Percentiles rank a stretch among this genome's conserved stretches.
Conservation (phyloP, 768 basidiomycete species). For the Tricholoma matsutake region DNA sequence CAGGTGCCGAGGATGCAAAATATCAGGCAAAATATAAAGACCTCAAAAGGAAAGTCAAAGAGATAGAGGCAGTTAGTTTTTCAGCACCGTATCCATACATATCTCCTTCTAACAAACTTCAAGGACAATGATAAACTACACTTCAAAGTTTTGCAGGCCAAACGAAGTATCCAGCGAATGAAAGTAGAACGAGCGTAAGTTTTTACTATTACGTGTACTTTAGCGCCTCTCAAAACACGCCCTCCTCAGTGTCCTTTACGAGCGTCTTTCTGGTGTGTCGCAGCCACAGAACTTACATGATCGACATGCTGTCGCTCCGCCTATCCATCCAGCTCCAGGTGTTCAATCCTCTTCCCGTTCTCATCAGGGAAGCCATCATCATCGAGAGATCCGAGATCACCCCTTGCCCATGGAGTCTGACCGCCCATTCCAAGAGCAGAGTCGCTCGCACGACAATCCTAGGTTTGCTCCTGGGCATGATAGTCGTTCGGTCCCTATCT, state of each 20-base stretch:
- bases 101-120: constrained; percentile 15
- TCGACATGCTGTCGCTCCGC: constrained; percentile 31
- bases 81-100: constrained; percentile 7
- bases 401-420: constrained; percentile 43
- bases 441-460: constrained; percentile 44
- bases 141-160: constrained; percentile 75
- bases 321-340: constrained; percentile 31
- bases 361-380: constrained; percentile 29
- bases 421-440: constrained; percentile 46
- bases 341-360: constrained; percentile 33
- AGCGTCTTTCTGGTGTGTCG: constrained; percentile 63
- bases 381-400: constrained; percentile 39
- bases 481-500: constrained; percentile 44
- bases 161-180: constrained; percentile 81
- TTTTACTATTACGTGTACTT: constrained; percentile 17
- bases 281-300: constrained; percentile 51
- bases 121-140: constrained; percentile 90
- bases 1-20: constrained; percentile 81
- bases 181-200: constrained; percentile 87
- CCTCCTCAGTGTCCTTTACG: constrained; percentile 61
- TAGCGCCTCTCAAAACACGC: constrained; percentile 13
- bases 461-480: constrained; percentile 47
- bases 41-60: constrained; percentile 82
- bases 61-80: constrained; percentile 72
- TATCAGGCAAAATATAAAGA: constrained; percentile 89